phyloP scores from a whole-genome alignment of 768 basidiomycete genomes.

The Suillus subaureus region DNA sequence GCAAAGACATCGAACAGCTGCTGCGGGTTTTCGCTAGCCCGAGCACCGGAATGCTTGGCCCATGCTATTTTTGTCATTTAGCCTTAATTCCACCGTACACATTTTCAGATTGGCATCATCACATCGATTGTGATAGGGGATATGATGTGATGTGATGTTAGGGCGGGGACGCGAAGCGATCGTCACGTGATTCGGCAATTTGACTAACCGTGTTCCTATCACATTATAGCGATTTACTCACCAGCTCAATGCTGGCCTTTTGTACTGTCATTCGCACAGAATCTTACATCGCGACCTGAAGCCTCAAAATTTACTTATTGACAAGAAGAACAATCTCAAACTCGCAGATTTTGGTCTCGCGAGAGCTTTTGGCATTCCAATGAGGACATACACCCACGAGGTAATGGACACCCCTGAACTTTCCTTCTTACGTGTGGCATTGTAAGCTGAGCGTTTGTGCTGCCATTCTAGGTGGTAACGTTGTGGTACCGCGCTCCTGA shows the following conservation, averaged over 20 bases:
- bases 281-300: slow-evolving; percentile 98
- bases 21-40: background rate
- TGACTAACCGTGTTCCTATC: slow-evolving; percentile 6
- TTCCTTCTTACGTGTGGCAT: slow-evolving; percentile 1
- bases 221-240: slow-evolving; percentile 88
- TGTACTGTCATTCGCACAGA: slow-evolving; percentile 94
- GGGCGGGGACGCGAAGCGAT: slow-evolving; percentile 18
- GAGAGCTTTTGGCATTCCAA: slow-evolving; percentile 95
- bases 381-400: slow-evolving; percentile 99
- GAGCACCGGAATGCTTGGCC: background rate
- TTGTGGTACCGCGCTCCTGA: slow-evolving; percentile 99
- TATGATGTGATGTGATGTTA: slow-evolving; percentile 8
- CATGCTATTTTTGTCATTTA: background rate
- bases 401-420: slow-evolving; percentile 41
- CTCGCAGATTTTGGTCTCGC: slow-evolving; percentile 97
- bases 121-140: slow-evolving; percentile 22
- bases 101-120: slow-evolving; percentile 16
- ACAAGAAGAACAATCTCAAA: slow-evolving; percentile 88
- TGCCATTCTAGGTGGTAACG: slow-evolving; percentile 81
- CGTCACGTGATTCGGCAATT: slow-evolving; percentile 33
- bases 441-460: background rate
- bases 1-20: slow-evolving; percentile 9
- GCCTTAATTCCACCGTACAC: background rate
- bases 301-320: slow-evolving; percentile 94
- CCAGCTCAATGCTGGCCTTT: slow-evolving; percentile 87